These are phyloP conservation scores for Triadica sebifera DNA, from an alignment of 345 rosid genomes.

Conservation along the genomic window DNA sequence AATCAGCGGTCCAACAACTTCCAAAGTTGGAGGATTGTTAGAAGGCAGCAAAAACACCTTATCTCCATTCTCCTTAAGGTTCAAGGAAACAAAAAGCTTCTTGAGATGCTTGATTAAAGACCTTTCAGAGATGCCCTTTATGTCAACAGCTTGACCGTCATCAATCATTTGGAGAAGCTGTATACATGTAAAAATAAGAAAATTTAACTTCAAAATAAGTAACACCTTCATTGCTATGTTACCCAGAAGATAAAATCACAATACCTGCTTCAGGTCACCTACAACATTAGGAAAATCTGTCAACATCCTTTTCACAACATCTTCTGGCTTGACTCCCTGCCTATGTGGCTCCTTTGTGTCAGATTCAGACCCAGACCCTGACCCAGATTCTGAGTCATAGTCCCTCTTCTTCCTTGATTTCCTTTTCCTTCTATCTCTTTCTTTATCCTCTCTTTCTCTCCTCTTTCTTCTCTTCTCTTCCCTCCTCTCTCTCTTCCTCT, in stretches of 20 bases:
- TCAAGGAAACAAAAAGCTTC: slow-evolving; percentile 63
- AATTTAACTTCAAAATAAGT: not conserved
- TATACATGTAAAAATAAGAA: not conserved
- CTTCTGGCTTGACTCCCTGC: slow-evolving; percentile 39
- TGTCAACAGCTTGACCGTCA: slow-evolving; percentile 91
- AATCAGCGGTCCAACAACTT: slow-evolving; percentile 59
- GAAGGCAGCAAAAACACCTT: slow-evolving; percentile 56
- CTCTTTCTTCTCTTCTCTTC: slow-evolving; percentile 28
- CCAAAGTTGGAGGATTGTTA: slow-evolving; percentile 49
- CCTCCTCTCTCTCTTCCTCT: slow-evolving; percentile 42
- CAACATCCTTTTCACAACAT: slow-evolving; percentile 47
- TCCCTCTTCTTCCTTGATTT: slow-evolving; percentile 42
- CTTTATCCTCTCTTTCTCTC: slow-evolving; percentile 38
- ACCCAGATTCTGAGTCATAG: slow-evolving; percentile 30
- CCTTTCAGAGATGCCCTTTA: slow-evolving; percentile 71
- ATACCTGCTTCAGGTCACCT: slow-evolving; percentile 66
- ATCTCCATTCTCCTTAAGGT: slow-evolving; percentile 65
- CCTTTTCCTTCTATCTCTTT: slow-evolving; percentile 42
- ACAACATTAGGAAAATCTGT: slow-evolving; percentile 61
- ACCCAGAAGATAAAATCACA: not conserved
- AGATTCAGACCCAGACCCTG: slow-evolving; percentile 28
- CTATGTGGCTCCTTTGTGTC: slow-evolving; percentile 40
- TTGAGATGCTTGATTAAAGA: slow-evolving; percentile 57
- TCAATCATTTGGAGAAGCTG: slow-evolving; percentile 90
- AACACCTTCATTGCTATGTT: not conserved